Evolutionary conservation across 306 rosid species (phyloP), one percentile per base, ranked within the genome.

Genomic region (Prunus kanzakura): DNA sequence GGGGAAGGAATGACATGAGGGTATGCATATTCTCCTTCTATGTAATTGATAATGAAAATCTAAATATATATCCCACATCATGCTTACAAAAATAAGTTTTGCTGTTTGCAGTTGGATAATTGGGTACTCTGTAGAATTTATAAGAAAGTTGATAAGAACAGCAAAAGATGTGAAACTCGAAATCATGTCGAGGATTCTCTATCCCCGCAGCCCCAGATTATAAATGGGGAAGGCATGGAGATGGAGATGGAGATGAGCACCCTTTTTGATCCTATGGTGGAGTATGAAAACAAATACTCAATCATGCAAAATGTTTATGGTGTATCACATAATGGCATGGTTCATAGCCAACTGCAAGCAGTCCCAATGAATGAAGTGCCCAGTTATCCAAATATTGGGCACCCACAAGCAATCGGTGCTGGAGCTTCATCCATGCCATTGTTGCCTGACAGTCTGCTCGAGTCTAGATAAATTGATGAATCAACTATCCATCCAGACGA

Each of bases 81-180:
- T 68, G 20, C 57, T 50, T 16, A 27, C 45, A 0, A 16, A 69
- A 5, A 6, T 15, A 62, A 46, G 4, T 14, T 29, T 14, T 62
- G 4, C 13, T 22, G 7, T 43, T 19, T 72, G 67, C 67, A 72
- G 67, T 72, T 72, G 76, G 76, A 72, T 72, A 41, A 72, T 22
- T 72, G 76, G 76, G 67, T 72, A 14, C 43, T 41, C 1, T 72
- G 67, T 23, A 57, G 67, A 41, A 72, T 72, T 72, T 72, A 72
- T 25, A 56, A 41, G 67, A 72, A 72, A 9, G 23, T 19, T 35
- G 22, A 14, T 20, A 35, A 8, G 2, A 57, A 14, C 38, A 45
- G 19, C 3, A 54, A 30, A 20, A 72, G 29, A 72, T 20, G 9
- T 46, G 65, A 72, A 15, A 38, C 2, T 25, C 55, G 0, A 56